Conservation (phyloP, 805 yeast species). For the Barnettozyma pratensis region DNA sequence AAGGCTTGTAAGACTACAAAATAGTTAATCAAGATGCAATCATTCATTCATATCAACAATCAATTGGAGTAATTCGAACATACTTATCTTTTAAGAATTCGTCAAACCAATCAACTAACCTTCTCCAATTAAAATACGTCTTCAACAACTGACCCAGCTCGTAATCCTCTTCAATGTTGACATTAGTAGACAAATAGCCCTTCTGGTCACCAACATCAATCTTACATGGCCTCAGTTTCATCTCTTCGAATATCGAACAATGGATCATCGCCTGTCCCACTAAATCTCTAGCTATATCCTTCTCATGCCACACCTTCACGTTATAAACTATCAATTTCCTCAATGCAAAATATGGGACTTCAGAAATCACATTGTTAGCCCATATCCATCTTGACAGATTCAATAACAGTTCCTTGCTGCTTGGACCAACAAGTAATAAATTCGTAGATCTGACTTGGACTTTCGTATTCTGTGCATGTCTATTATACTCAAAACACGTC, state of each 20-base stretch:
- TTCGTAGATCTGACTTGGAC: not conserved
- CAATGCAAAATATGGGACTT: constrained; percentile 21
- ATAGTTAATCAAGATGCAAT: no score
- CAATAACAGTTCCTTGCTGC: constrained; percentile 9
- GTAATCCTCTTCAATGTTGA: constrained; percentile 12
- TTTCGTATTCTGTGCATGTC: not conserved
- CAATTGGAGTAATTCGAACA: constrained; percentile 4
- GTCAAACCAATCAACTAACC: constrained; percentile 19
- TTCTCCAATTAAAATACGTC: constrained; percentile 19
- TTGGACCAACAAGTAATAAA: constrained; percentile 4
- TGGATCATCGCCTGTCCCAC: constrained; percentile 18
- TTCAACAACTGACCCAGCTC: constrained; percentile 9
- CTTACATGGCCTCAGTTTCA: constrained; percentile 13
- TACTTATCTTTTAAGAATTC: constrained; percentile 16
- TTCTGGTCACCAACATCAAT: constrained; percentile 9
- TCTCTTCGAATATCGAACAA: constrained; percentile 14
- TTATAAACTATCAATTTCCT: constrained; percentile 12
- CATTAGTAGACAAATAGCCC: constrained; percentile 13
- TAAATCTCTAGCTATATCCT: constrained; percentile 12
- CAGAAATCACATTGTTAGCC: constrained; percentile 13
- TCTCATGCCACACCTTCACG: constrained; percentile 11
- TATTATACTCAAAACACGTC: constrained; percentile 14
- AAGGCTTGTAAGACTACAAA: not conserved
- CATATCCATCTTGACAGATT: constrained; percentile 19
- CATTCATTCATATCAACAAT: no score